Conservation (phyloP, 2,329 filamentous ascomycete genomes). For the Colletotrichum orchidophilum region DNA sequence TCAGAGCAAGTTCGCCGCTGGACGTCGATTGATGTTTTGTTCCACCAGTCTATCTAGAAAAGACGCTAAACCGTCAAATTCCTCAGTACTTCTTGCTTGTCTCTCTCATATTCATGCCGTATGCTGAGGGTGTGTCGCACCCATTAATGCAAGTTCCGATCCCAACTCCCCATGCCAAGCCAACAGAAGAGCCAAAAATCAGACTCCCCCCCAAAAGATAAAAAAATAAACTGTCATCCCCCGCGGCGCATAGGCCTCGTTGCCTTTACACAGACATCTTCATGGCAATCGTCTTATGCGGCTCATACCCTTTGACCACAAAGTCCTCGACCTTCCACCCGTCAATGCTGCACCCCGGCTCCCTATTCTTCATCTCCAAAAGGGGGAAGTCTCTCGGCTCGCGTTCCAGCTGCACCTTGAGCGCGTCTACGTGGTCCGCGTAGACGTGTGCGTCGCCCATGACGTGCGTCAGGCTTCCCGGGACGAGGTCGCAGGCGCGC, state of each 20-base stretch:
- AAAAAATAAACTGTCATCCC: background rate
- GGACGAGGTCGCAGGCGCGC: constrained; percentile 83
- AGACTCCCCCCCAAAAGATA: background rate
- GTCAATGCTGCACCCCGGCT: constrained; percentile 80
- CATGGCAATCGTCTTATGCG: constrained; percentile 93
- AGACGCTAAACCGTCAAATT: background rate
- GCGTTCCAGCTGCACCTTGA: constrained; percentile 81
- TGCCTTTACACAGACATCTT: constrained; percentile 87
- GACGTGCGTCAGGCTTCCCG: constrained; percentile 89
- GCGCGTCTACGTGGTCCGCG: constrained; percentile 87
- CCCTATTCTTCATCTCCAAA: constrained; percentile 73
- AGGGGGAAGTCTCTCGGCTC: constrained; percentile 85
- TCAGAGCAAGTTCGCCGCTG: background rate
- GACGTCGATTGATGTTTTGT: background rate
- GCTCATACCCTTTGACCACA: constrained; percentile 85
- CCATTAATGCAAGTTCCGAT: constrained; percentile 30
- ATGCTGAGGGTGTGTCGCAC: constrained; percentile 1
- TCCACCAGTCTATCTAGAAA: background rate
- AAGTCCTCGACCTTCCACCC: constrained; percentile 92
- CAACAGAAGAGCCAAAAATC: background rate
- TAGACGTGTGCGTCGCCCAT: constrained; percentile 99
- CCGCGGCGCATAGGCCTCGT: constrained; percentile 1
- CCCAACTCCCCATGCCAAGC: constrained; percentile 8
- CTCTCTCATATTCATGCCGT: constrained; percentile 28
- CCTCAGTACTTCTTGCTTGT: background rate